These are phyloP conservation scores for Holtermannia corniformis DNA, from an alignment of 768 basidiomycete species.

Conservation along the genomic window DNA sequence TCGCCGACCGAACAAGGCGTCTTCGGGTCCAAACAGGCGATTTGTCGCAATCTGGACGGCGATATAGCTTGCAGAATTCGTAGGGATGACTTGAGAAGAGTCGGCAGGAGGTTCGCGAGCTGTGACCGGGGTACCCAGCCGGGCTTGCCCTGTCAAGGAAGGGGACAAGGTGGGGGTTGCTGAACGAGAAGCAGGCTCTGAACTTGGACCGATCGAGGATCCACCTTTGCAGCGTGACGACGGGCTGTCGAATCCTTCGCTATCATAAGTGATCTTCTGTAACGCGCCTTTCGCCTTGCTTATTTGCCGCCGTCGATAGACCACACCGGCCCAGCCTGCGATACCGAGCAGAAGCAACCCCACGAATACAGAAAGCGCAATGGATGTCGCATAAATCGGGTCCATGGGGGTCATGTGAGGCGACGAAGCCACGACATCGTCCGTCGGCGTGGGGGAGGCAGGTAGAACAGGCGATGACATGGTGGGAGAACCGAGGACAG, in stretches of 20 bases:
- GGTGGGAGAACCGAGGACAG: too few species aligned
- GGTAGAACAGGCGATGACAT: too few species aligned
- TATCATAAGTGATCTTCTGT: conserved; percentile 1
- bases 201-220: not conserved
- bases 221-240: not conserved
- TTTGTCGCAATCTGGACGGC: too few species aligned
- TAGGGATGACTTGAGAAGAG: not conserved
- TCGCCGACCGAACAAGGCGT: too few species aligned
- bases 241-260: not conserved
- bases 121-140: not conserved
- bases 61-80: too few species aligned
- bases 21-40: too few species aligned
- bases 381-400: conserved; percentile 9
- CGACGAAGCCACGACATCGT: too few species aligned
- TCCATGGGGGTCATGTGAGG: conserved; percentile 3
- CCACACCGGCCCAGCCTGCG: conserved; percentile 14
- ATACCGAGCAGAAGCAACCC: conserved; percentile 16
- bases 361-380: conserved; percentile 16
- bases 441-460: not conserved
- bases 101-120: not conserved
- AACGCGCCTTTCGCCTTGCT: not conserved
- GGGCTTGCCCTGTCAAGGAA: conserved; percentile 15
- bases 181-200: conserved; percentile 11
- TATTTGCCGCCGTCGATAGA: conserved; percentile 9
- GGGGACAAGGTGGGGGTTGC: too few species aligned